These are phyloP conservation scores for Sordariomycetes sp. DNA, from an alignment of 2,329 filamentous ascomycete genomes.

Conservation along the genomic window DNA sequence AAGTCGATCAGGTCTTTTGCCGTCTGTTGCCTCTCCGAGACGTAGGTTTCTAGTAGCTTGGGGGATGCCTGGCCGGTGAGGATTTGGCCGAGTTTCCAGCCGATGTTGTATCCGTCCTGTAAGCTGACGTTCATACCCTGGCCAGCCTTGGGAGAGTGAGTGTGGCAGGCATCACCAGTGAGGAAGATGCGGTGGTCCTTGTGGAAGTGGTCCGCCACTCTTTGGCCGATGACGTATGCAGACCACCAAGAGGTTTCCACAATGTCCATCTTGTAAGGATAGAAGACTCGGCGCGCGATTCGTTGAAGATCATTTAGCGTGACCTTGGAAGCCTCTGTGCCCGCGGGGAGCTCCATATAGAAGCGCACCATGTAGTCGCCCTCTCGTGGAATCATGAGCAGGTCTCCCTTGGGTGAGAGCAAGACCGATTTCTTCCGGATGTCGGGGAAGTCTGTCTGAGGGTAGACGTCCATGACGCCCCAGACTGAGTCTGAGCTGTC, in stretches of 20 bases:
- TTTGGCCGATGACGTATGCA: slow-evolving; percentile 49
- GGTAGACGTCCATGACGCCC: slow-evolving; percentile 43
- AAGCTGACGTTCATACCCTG: slow-evolving; percentile 61
- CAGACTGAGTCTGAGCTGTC: slow-evolving; percentile 42
- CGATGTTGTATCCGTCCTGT: slow-evolving; percentile 46
- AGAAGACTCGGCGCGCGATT: slow-evolving; percentile 36
- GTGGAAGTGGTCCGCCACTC: slow-evolving; percentile 43
- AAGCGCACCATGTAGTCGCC: slow-evolving; percentile 42
- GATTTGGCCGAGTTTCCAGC: slow-evolving; percentile 35
- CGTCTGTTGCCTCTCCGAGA: slow-evolving; percentile 35
- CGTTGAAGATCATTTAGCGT: slow-evolving; percentile 38
- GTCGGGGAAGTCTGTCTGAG: slow-evolving; percentile 46
- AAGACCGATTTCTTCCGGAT: slow-evolving; percentile 43
- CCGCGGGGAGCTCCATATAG: slow-evolving; percentile 42
- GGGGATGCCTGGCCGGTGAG: slow-evolving; percentile 22
- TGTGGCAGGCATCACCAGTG: slow-evolving; percentile 49
- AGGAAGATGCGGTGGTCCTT: slow-evolving; percentile 48
- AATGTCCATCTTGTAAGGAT: slow-evolving; percentile 39
- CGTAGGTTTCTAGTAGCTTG: slow-evolving; percentile 29
- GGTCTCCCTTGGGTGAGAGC: slow-evolving; percentile 37
- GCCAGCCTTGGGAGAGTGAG: slow-evolving; percentile 44
- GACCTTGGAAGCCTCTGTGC: slow-evolving; percentile 35
- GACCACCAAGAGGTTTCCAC: slow-evolving; percentile 48
- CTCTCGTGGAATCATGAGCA: slow-evolving; percentile 51
- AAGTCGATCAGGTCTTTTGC: slow-evolving; percentile 51